Evolutionary conservation across 202 grass and related monocot genomes (phyloP).

Genomic region (Alloteropsis angusta): DNA sequence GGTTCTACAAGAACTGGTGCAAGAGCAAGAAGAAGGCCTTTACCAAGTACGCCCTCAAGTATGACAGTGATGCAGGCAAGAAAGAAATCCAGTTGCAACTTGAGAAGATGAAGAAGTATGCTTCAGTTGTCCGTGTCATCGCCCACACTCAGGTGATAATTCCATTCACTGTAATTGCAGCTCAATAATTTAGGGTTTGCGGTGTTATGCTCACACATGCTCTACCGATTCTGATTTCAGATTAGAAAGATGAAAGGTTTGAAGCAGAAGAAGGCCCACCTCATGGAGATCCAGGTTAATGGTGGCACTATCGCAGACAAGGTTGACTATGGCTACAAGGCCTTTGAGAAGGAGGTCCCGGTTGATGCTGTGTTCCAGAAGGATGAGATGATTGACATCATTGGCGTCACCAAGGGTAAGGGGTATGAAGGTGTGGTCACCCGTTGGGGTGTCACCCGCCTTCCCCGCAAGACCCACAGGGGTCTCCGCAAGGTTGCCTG

Average conservation of each 20-base stretch:
- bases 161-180: background rate
- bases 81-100: constrained; percentile 71
- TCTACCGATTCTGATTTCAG: constrained; percentile 27
- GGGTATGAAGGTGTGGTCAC: constrained; percentile 90
- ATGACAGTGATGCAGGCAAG: constrained; percentile 71
- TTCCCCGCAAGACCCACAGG: constrained; percentile 91
- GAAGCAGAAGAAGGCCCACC: constrained; percentile 90
- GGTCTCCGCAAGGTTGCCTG: constrained; percentile 94
- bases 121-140: constrained; percentile 62
- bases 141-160: constrained; percentile 69
- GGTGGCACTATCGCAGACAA: constrained; percentile 74
- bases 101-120: constrained; percentile 98
- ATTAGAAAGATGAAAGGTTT: constrained; percentile 93
- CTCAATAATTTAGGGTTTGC: background rate
- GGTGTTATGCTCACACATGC: background rate
- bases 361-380: constrained; percentile 79
- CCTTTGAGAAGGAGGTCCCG: constrained; percentile 79
- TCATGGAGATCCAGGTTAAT: constrained; percentile 92
- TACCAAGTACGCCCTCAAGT: constrained; percentile 78
- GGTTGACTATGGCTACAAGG: constrained; percentile 68
- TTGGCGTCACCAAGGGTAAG: constrained; percentile 93
- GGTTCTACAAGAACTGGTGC: constrained; percentile 96
- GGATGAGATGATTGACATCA: constrained; percentile 85
- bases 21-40: constrained; percentile 97
- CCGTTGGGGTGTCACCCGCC: constrained; percentile 88